Evolutionary conservation across 129 eudicot genomes (phyloP).

Genomic region (Glebionis coronaria): DNA sequence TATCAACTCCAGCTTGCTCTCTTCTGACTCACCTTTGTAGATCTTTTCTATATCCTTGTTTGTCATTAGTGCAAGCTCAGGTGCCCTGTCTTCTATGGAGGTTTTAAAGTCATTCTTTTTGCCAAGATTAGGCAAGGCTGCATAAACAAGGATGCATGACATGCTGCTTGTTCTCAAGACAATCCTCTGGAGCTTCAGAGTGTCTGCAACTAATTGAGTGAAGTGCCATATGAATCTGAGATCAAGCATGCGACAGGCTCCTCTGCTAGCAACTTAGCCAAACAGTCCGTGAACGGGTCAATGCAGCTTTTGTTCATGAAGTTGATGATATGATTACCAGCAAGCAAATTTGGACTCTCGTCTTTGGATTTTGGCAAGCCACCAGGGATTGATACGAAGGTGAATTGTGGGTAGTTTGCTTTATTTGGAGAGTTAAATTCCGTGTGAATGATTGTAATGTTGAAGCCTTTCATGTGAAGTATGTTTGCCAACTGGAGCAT

Average conservation of each 20-base stretch:
- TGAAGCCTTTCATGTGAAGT: constrained; percentile 21
- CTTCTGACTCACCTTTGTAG: constrained; percentile 11
- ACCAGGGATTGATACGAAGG: constrained; percentile 22
- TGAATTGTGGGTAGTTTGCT: constrained; percentile 28
- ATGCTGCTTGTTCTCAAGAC: constrained; percentile 36
- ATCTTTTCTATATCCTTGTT: constrained; percentile 34
- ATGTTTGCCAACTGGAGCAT: constrained; percentile 28
- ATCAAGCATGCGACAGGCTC: constrained; percentile 19
- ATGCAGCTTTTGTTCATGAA: constrained; percentile 23
- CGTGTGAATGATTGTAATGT: constrained; percentile 26
- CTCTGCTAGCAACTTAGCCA: constrained; percentile 10
- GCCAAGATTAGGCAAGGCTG: constrained; percentile 14
- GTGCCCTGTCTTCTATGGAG: constrained; percentile 1
- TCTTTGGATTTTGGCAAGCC: constrained; percentile 12
- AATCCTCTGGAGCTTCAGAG: constrained; percentile 24
- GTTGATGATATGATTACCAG: not conserved
- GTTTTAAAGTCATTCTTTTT: constrained; percentile 31
- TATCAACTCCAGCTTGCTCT: constrained; percentile 16
- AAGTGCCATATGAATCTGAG: constrained; percentile 22
- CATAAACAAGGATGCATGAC: constrained; percentile 26
- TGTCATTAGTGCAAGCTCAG: constrained; percentile 34
- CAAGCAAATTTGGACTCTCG: not conserved
- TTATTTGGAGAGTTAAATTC: constrained; percentile 16
- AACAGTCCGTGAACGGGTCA: constrained; percentile 16
- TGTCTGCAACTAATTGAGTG: constrained; percentile 24